Evolutionary conservation across 345 rosid genomes (phyloP), one percentile per base, ranked within the genome.

Genomic region (Citrus medica): DNA sequence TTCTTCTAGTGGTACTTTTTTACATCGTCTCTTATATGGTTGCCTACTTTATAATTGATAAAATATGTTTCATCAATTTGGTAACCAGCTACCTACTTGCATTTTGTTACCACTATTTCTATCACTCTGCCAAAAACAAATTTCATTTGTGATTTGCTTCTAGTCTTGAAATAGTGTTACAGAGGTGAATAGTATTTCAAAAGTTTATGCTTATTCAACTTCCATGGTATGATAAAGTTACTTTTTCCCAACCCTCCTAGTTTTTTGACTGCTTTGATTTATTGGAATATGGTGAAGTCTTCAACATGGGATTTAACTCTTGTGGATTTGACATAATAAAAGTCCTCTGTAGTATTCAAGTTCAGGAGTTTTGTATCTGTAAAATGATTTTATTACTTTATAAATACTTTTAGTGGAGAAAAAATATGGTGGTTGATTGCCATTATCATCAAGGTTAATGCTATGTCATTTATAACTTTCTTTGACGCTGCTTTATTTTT

Each of bases 1-100:
- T 95, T 80, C 97, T 95, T 82, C 93, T 95, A 73, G 99, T 95
- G 98, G 99, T 95, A 91, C 76, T 51, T 14, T 79, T 82, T 75
- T 82, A 14, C 73, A 69, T 58, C 73, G 72, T 83, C 64, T 69
- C 14, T 79, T 67, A 3, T n/a, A 22, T 76, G 55, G 48, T 56
- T 56, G 9, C 42, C 42, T 35, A 67, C 73, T n/a, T 53, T 68
- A 42, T 28, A 25, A 61, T 46, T 66, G 62, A 27, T 28, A 65
- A 14, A n/a, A 32, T 33, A 32, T 32, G n/a, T 28, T 28, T 63
- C 6, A 65, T 65, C 25, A 64, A 10, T 65, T 65, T 33, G n/a
- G 25, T 60, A 6, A 19, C 62, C 24, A 16, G n/a, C 7, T 30
- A 4, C 25, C 24, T 58, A 33, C 22, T 19, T 59, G 3, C 9